Conservation (phyloP, 2,329 filamentous ascomycete genomes). For the Aspergillus pseudotamarii region DNA sequence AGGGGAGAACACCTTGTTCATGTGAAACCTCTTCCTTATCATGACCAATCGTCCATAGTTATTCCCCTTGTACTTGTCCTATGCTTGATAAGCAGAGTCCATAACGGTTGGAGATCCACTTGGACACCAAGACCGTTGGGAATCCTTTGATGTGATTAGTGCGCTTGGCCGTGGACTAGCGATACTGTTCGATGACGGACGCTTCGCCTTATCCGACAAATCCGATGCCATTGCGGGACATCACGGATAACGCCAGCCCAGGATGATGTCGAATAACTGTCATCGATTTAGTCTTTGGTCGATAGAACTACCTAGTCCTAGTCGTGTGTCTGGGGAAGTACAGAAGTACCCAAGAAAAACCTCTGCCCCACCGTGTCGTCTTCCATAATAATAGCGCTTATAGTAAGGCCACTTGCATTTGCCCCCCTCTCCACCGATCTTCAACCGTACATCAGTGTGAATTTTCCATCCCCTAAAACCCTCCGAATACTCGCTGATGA, state of each 20-base stretch:
- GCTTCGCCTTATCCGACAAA: slow-evolving; percentile 11
- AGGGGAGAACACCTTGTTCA: not conserved
- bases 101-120: slow-evolving; percentile 6
- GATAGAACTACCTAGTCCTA: too few relatives aligned
- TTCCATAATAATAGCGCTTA: not conserved
- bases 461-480: not conserved
- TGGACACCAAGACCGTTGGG: not conserved
- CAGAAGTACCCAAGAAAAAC: not conserved
- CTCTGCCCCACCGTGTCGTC: not conserved
- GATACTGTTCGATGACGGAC: not conserved
- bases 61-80: not conserved
- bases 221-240: not conserved
- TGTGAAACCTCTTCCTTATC: not conserved
- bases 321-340: not conserved
- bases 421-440: not conserved
- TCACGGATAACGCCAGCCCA: not conserved
- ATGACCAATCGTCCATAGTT: not conserved
- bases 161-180: not conserved
- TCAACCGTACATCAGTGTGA: not conserved
- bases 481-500: not conserved
- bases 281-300: not conserved
- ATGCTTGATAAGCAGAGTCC: slow-evolving; percentile 13
- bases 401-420: not conserved
- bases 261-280: not conserved
- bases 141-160: not conserved